Evolutionary conservation across 1,284 basidiomycete species (phyloP), one percentile per base, ranked within the genome.

Genomic region (Ustilago trichophora): DNA sequence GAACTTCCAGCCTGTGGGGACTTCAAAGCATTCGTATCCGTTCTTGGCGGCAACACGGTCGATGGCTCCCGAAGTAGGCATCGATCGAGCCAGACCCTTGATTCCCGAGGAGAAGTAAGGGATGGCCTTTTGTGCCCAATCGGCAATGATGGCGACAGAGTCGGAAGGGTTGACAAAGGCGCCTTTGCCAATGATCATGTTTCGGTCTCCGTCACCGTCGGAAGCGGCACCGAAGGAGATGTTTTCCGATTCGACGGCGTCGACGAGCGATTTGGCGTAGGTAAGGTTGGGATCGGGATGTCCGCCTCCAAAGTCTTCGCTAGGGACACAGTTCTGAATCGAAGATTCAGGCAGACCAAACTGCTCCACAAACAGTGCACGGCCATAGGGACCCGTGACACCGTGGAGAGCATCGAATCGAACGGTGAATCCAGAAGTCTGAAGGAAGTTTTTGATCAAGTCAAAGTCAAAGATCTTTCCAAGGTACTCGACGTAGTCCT

Each of bases 1-100:
- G 88, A 98, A 98, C 84, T 98, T 98, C 95, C 93, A 97, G 53
- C 95, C 94, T 26, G 95, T 98, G 5, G 95, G 95, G 15, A 98
- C 94, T 82, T 98, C 95, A 79, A 97, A 97, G 82, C 88, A 88
- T 83, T 96, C 92, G 55, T 95, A 83, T n/a, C 90, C 90, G 84
- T 92, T 94, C 82, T 90, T 91, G 86, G 94, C 88, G 15, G 95
- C 96, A 18, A 98, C 95, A 24, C 93, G 87, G 84, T 98, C 96
- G 80, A 98, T 93, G 21, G 96, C 95, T 65, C 92, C 95, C 78
- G 89, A 91, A 0, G 95, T 98, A 6, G 96, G 95, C 95, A 98
- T 98, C 78, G 89, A 91, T 71, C 95, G 87, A 6, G 95, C 96
- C 33, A 98, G 85, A 63, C 95, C 95, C 84, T 97, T 97, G 73